Base-by-base conservation (phyloP, 257 asterid genomes). In the Lantana camara region DNA sequence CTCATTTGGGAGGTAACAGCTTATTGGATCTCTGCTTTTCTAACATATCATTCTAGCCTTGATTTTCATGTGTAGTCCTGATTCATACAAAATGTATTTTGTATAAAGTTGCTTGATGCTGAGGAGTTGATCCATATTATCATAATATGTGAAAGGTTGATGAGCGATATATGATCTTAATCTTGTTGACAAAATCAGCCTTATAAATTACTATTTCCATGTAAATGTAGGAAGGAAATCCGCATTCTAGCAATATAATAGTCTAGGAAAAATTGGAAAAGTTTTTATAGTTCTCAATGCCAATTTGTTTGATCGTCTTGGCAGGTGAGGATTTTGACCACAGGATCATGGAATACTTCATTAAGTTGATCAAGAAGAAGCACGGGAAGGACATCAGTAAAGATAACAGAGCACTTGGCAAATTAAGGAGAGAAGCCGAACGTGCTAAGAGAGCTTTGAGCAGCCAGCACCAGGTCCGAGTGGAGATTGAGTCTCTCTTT, bases 261-360 rank as follows among this genome's bases (percentile, higher is more conserved):
- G n/a, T 51, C 8, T 32, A 11, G 47, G 27, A n/a, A 50, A 60
- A 48, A 37, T 19, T 15, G 54, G 40, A 16, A 4, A 11, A 37
- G 37, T 23, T 21, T 17, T 15, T 6, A n/a, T 23, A n/a, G 52
- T 50, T 61, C 60, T 48, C 24, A 50, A 51, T 59, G 7, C 13
- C 35, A 20, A 62, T 62, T 32, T 51, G 9, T 29, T 54, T 23
- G 5, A 21, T 24, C 67, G 49, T 54, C 64, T 21, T 58, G 75
- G 52, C 84, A 89, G 98, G 97, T 63, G 99, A 93, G 86, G 99
- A 93, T 64, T 93, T 93, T 75, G 97, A 90, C 67, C 97, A 90
- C 60, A 93, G 99, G 70, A 54, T 93, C 66, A 93, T 93, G 99
- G 97, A 93, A 15, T 87, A 93, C 76, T 93, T 93, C 83, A 90